These are phyloP conservation scores for Neofusicoccum cordaticola DNA, from an alignment of 2,329 filamentous ascomycete genomes.

Conservation along the genomic window DNA sequence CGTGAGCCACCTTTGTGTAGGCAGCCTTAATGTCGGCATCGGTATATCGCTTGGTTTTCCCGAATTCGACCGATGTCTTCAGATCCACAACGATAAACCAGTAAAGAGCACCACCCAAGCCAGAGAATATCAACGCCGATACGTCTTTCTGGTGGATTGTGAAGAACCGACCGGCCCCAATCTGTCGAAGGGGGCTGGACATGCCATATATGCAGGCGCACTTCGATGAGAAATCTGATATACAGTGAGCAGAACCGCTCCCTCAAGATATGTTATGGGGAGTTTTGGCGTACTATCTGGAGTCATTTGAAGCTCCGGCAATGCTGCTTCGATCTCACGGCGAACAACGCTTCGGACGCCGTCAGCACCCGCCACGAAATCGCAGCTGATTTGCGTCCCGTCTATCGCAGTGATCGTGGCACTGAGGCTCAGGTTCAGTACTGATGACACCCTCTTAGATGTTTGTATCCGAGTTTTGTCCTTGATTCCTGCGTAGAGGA, in stretches of 20 bases:
- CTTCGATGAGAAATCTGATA: constrained; percentile 13
- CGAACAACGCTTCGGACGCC: constrained; percentile 12
- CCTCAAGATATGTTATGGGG: constrained; percentile 17
- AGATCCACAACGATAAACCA: constrained; percentile 28
- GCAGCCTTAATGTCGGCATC: constrained; percentile 30
- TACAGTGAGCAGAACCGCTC: constrained; percentile 14
- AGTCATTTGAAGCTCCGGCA: not conserved
- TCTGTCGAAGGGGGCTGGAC: not conserved
- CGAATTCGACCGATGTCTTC: constrained; percentile 21
- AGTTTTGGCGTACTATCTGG: not conserved
- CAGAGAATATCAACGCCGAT: constrained; percentile 21
- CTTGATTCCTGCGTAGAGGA: constrained; percentile 24
- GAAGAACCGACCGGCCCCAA: constrained; percentile 11
- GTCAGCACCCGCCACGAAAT: constrained; percentile 18
- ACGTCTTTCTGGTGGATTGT: constrained; percentile 15
- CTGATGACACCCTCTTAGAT: constrained; percentile 9
- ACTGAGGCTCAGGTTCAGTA: not conserved
- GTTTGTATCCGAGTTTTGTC: constrained; percentile 24
- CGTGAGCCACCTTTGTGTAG: constrained; percentile 25
- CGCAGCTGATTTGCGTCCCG: constrained; percentile 10
- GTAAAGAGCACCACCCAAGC: constrained; percentile 22
- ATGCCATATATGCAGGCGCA: constrained; percentile 14
- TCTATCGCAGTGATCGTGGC: not conserved
- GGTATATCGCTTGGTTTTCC: constrained; percentile 29
- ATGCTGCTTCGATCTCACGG: constrained; percentile 7